Evolutionary conservation across 495 filamentous ascomycete species (phyloP).

Genomic region (Xylaria bambusicola): DNA sequence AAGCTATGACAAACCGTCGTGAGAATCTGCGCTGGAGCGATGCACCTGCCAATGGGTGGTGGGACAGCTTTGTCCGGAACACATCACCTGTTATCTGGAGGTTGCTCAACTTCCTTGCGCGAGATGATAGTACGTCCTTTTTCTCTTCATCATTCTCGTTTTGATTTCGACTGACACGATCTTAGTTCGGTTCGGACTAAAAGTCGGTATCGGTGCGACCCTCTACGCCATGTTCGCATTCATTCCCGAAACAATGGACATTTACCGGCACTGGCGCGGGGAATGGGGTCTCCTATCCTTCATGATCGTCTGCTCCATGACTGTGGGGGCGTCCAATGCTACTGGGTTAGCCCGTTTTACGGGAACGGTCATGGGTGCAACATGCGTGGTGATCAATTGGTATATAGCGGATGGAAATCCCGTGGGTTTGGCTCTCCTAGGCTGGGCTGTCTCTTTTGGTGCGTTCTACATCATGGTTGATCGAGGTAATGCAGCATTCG

Average conservation of each 20-base stretch:
- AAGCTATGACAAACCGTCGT: constrained; percentile 44
- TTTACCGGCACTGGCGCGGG: constrained; percentile 86
- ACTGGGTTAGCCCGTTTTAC: constrained; percentile 82
- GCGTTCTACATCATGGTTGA: constrained; percentile 89
- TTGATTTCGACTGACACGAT: constrained; percentile 31
- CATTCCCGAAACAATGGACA: constrained; percentile 70
- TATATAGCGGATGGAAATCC: constrained; percentile 69
- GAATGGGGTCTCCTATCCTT: constrained; percentile 97
- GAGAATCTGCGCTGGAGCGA: constrained; percentile 47
- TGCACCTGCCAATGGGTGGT: constrained; percentile 31
- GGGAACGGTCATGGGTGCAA: constrained; percentile 83
- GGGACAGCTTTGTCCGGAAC: constrained; percentile 36
- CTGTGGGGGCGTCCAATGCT: constrained; percentile 90
- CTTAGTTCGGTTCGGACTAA: constrained; percentile 72
- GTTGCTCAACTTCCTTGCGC: constrained; percentile 43
- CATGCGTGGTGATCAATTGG: constrained; percentile 77
- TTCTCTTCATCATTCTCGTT: constrained; percentile 6
- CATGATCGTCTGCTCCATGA: constrained; percentile 98
- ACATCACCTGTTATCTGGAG: constrained; percentile 42
- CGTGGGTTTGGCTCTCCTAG: constrained; percentile 70
- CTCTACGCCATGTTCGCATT: constrained; percentile 88
- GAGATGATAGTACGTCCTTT: constrained; percentile 52
- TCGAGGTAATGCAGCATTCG: constrained; percentile 82
- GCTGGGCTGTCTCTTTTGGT: constrained; percentile 76
- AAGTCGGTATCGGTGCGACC: constrained; percentile 86